Evolutionary conservation across 257 asterid species (phyloP), one percentile per base, ranked within the genome.

Genomic region (Ballota nigra): DNA sequence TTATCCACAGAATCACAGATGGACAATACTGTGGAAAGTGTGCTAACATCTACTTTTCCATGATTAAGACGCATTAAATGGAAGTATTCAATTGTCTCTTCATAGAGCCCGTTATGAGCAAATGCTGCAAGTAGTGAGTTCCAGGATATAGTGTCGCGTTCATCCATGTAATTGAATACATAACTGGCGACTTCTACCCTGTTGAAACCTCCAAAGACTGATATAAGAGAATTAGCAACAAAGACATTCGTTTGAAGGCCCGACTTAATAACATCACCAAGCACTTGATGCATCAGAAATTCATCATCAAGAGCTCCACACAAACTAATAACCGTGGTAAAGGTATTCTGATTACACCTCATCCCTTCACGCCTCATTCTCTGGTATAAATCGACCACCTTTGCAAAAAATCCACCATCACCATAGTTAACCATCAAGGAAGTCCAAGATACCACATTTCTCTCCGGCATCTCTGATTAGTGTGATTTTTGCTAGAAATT

Each of bases 371-470:
- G 55, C 79, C 76, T 80, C 96, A 92, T 89, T 80, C 78, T 84
- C 66, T 31, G 66, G 69, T 89, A 89, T 19, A 88, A 70, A 58
- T 78, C 71, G 68, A 83, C 49, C 69, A 82, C 96, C 69, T 78
- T 85, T 40, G 24, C 28, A 55, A 78, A 75, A 24, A 82, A 71
- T 49, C 94, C 96, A 67, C 63, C 72, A 78, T 84, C 84, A 0
- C 91, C 82, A 57, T 55, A 83, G 52, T 86, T 84, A 72, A 90
- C 97, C 98, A 90, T 92, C 78, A 88, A 77, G 3, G 98, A 90
- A 58, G 98, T 92, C 96, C 98, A 92, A 73, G 98, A 83, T 59
- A 92, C 98, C 40, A 92, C 98, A 83, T 92, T 92, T 73, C 81
- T 86, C 55, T 80, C 86, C 3, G 95, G 94, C 90, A 90, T 84